Evolutionary conservation across 176 grass and related monocot species (phyloP).

Genomic region (Olyra latifolia): DNA sequence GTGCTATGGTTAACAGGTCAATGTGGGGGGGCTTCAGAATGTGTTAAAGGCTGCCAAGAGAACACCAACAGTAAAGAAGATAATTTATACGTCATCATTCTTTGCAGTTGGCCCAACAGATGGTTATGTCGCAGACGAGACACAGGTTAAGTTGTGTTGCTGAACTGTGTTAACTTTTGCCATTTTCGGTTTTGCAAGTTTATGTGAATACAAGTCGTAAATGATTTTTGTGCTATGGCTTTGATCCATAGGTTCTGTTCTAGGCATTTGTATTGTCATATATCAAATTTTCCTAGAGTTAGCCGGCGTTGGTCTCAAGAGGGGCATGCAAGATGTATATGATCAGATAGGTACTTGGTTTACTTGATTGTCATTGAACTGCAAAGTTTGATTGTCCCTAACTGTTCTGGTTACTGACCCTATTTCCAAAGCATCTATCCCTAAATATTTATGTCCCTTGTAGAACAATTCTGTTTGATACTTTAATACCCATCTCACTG

Average conservation of each 20-base stretch:
- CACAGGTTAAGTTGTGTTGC: slow-evolving; percentile 50
- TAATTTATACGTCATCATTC: slow-evolving; percentile 84
- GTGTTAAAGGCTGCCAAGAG: slow-evolving; percentile 61
- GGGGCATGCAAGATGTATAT: background rate
- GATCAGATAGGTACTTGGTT: background rate
- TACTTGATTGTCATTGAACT: background rate
- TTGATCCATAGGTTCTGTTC: background rate
- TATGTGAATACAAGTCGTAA: background rate
- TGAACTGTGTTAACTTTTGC: background rate
- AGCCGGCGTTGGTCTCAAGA: background rate
- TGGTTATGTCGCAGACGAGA: slow-evolving; percentile 86
- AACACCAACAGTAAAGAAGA: slow-evolving; percentile 67
- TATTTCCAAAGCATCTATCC: background rate
- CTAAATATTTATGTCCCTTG: too few species aligned
- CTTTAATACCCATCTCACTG: background rate
- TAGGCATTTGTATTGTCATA: background rate
- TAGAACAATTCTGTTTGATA: background rate
- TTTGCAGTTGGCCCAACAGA: slow-evolving; percentile 79
- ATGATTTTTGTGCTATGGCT: background rate
- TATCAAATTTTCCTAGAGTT: background rate
- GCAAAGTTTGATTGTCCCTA: background rate
- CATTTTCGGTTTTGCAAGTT: background rate
- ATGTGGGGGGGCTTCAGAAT: slow-evolving; percentile 88
- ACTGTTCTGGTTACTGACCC: background rate
- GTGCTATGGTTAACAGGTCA: slow-evolving; percentile 51